Percentiles rank a stretch among this genome's conserved stretches.
Conservation (phyloP, 306 rosid genomes). For the Medicago lupulina region DNA sequence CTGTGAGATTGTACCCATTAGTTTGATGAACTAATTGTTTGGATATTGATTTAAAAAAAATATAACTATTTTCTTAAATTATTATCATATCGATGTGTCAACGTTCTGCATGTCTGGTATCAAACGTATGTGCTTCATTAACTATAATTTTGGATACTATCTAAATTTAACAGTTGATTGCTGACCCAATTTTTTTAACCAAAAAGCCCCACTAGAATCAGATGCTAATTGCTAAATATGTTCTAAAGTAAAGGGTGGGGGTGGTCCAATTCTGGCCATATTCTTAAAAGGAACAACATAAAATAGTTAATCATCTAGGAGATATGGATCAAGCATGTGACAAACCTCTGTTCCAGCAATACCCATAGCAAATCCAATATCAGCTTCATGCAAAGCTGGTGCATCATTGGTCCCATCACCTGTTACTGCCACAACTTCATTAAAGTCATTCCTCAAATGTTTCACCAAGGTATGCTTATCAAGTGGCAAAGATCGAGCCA, state of each 20-base stretch:
- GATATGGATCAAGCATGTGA: slow-evolving; percentile 20
- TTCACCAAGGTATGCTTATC: slow-evolving; percentile 89
- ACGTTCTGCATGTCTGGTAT: too few species aligned
- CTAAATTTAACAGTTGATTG: background rate
- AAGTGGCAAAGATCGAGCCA: slow-evolving; percentile 91
- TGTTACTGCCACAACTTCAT: slow-evolving; percentile 92
- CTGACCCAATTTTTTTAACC: background rate
- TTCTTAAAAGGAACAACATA: background rate
- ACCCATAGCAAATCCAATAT: slow-evolving; percentile 96
- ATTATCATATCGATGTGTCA: too few species aligned
- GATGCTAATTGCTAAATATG: slow-evolving; percentile 21
- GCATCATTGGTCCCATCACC: slow-evolving; percentile 98
- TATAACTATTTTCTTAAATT: background rate
- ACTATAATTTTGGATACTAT: too few species aligned
- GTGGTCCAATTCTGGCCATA: background rate
- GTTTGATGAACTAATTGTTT: too few species aligned
- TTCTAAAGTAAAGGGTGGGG: background rate
- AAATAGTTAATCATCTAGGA: background rate
- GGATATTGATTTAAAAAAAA: too few species aligned
- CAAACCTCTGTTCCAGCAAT: slow-evolving; percentile 97
- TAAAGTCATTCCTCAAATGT: slow-evolving; percentile 59
- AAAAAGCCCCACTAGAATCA: slow-evolving; percentile 13
- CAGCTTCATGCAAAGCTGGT: slow-evolving; percentile 91
- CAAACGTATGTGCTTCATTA: too few species aligned
- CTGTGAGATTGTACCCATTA: too few species aligned